Base-by-base conservation (phyloP, 164 flowering plant species). In the Malania oleifera region DNA sequence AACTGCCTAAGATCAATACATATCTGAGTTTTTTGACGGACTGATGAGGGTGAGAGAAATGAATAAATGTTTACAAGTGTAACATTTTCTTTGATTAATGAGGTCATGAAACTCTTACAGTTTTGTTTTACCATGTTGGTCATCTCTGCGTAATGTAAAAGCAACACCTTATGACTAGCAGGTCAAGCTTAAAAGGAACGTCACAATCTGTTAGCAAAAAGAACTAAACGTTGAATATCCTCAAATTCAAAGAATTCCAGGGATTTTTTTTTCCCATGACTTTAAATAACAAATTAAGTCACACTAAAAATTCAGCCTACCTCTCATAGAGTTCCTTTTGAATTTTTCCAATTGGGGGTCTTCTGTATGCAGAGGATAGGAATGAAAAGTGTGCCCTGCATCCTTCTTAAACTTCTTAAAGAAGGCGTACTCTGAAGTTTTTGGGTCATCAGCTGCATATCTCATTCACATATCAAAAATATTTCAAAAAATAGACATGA, bases 371-470 rank as follows among this genome's bases (percentile, higher is more conserved):
- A 34, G 59, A 15, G 66, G 40, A 62, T 51, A 51, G 47, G 62
- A 66, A 26, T 44, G 19, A 44, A 31, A 40, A 44, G n/a, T 48
- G 1, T 19, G 62, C 44, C 67, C 69, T 6, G 70, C 67, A 58
- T 69, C 68, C 63, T 60, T 64, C 72, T 73, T 82, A 27, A 86
- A 57, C 52, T 70, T 82, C 68, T 75, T 84, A 66, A 81, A 88
- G 64, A 73, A 84, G 4, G 82, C 83, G 64, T 59, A 88, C 67
- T 88, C 96, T 0, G 92, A 82, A 31, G 96, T 88, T 67, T 88
- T 88, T 2, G 96, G 75, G 8, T 51, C 77, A 63, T 61, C 73
- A 48, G 29, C 87, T 80, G 76, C 80, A 65, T 53, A 23, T 37
- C 24, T 56, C 52, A 34, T 64, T 56, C 41, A 56, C 45, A 56